Base-by-base conservation (phyloP, 1,139 yeast genomes). In the Kodamaea suecica region DNA sequence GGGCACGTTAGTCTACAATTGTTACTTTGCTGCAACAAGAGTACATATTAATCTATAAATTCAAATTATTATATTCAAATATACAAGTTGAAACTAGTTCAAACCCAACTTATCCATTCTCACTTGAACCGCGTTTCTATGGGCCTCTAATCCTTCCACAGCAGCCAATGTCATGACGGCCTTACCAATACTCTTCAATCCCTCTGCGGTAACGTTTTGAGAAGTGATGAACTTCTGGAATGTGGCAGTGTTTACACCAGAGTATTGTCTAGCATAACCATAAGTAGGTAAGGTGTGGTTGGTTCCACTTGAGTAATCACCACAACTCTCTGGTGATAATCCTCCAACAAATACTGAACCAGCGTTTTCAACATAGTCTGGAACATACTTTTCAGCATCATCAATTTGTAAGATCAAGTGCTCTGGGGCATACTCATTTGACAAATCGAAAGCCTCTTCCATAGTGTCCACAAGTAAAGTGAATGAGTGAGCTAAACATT, bases 141-240 rank as follows among this genome's bases (percentile, higher is more conserved):
- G 98, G 9, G 92, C 98, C 59, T 90, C 97, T 42, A 92, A 74
- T 2, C 99, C 98, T 65, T 92, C 98, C 30, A 88, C 94, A 31
- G 80, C 88, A n/a, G 99, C 98, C 45, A 92, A 76, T 19, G 88
- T 80, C 95, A 92, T 92, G 13, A 94, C 97, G 1, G 97, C 97
- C 49, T 78, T 80, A 23, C 98, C 98, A 45, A 92, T 90, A 50
- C 80, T 80, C 57, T 77, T 69, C 50, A 92, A 72, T 14, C 99
- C 99, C 56, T 82, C 76, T 41, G 84, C 78, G 3, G 88, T 82
- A 14, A 92, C 85, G 53, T 84, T 87, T 65, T 92, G 98, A 13
- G 95, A 77, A 12, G 98, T 92, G 50, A 92, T 84, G 65, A 85
- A 88, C 63, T 94, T 92, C 63, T 86, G 95, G 79, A 87, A 92